These are phyloP conservation scores for Wickerhamomyces sp. DNA, from an alignment of 1,139 yeast genomes.

Conservation along the genomic window DNA sequence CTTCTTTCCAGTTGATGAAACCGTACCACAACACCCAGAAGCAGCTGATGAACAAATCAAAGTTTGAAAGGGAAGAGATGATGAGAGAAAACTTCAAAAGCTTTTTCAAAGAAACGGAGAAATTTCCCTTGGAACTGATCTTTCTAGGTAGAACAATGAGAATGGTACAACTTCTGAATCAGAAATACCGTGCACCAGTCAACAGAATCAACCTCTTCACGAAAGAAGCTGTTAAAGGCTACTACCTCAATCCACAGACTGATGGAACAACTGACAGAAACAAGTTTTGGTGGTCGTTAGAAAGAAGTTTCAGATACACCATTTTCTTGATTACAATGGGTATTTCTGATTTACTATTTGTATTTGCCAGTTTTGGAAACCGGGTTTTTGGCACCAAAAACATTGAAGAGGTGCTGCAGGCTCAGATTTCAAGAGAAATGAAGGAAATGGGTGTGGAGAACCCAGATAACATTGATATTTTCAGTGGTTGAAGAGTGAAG, in stretches of 20 bases:
- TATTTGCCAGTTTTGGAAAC: conserved; percentile 38
- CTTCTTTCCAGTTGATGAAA: conserved; percentile 52
- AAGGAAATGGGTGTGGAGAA: conserved; percentile 38
- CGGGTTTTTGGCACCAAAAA: conserved; percentile 33
- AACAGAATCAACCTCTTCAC: conserved; percentile 66
- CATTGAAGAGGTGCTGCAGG: conserved; percentile 44
- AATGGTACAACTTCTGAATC: conserved; percentile 68
- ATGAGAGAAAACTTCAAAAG: conserved; percentile 36
- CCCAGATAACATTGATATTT: conserved; percentile 18
- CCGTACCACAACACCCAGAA: conserved; percentile 33
- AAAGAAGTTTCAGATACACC: conserved; percentile 24
- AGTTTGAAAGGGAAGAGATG: conserved; percentile 35
- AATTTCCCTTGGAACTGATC: conserved; percentile 62
- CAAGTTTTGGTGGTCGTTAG: conserved; percentile 1
- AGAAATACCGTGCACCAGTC: conserved; percentile 65
- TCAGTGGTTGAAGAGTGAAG: conserved; percentile 18
- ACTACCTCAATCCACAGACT: conserved; percentile 15
- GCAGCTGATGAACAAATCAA: conserved; percentile 25
- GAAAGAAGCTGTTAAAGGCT: conserved; percentile 39
- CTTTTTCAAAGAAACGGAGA: conserved; percentile 57
- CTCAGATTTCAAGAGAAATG: conserved; percentile 39
- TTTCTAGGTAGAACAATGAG: conserved; percentile 70
- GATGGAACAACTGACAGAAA: neutral
- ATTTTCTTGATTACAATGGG: conserved; percentile 36
- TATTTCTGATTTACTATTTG: conserved; percentile 41